phyloP scores from a whole-genome alignment of 495 filamentous ascomycete genomes.

The Saxophila tyrrhenica region DNA sequence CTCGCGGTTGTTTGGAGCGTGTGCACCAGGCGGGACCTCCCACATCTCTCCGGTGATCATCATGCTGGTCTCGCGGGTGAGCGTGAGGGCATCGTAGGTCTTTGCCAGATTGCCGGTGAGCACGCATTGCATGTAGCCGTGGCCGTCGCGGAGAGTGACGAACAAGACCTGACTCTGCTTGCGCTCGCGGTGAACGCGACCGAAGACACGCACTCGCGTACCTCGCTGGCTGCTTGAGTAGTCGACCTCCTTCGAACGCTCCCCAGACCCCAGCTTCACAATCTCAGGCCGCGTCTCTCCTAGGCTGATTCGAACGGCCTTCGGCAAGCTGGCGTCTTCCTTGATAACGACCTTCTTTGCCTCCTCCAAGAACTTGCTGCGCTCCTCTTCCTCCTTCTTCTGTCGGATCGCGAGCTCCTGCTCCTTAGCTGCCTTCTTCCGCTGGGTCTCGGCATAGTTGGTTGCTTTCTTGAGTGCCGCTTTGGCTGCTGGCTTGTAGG shows the following conservation, averaged over 20 bases:
- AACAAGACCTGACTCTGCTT: slow-evolving; percentile 82
- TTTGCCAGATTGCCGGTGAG: slow-evolving; percentile 74
- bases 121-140: slow-evolving; percentile 82
- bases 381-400: slow-evolving; percentile 60
- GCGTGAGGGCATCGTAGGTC: slow-evolving; percentile 80
- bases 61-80: slow-evolving; percentile 83
- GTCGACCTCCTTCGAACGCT: slow-evolving; percentile 26
- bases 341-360: slow-evolving; percentile 78
- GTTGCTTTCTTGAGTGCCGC: slow-evolving; percentile 71
- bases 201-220: slow-evolving; percentile 69
- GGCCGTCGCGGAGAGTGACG: slow-evolving; percentile 77
- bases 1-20: slow-evolving; percentile 80
- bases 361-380: slow-evolving; percentile 58
- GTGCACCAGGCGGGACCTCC: slow-evolving; percentile 63
- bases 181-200: slow-evolving; percentile 74
- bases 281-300: slow-evolving; percentile 37
- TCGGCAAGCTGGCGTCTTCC: slow-evolving; percentile 70
- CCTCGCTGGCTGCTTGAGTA: slow-evolving; percentile 47
- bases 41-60: slow-evolving; percentile 81
- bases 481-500: slow-evolving; percentile 77
- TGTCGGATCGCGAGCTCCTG: slow-evolving; percentile 50
- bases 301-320: slow-evolving; percentile 64
- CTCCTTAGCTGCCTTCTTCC: slow-evolving; percentile 38
- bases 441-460: slow-evolving; percentile 48
- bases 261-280: slow-evolving; percentile 28